phyloP scores from a whole-genome alignment of 78 protist species.

The Monocercomonoides exilis region DNA sequence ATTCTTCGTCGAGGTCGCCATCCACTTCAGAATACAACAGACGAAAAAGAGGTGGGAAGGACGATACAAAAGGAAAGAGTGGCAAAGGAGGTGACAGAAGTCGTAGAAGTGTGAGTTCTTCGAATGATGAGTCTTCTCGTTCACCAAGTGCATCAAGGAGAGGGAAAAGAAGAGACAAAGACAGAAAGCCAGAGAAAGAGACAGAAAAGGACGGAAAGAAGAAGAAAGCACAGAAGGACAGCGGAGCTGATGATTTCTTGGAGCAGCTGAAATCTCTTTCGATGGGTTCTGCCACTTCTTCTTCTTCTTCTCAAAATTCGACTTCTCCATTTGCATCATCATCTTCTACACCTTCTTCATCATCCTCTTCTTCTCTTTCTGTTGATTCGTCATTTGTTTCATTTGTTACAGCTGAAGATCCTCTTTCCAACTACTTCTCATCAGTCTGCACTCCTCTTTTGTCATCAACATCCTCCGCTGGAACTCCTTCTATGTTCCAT shows the following conservation, averaged over 20 bases:
- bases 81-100: background rate
- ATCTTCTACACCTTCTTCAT: background rate
- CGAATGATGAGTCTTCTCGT: background rate
- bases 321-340: background rate
- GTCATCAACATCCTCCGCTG: background rate
- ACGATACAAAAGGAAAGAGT: background rate
- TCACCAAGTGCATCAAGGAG: background rate
- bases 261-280: background rate
- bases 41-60: background rate
- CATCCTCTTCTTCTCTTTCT: background rate
- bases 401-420: background rate
- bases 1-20: background rate
- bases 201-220: background rate
- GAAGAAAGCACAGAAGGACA: too few relatives aligned
- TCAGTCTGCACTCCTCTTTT: background rate
- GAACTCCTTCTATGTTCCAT: background rate
- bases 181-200: background rate
- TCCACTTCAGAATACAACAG: background rate
- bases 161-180: background rate
- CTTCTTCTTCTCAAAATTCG: background rate
- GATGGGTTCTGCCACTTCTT: background rate
- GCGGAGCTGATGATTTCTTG: background rate
- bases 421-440: background rate
- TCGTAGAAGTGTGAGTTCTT: background rate
- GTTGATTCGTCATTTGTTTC: background rate